These are phyloP conservation scores for Candida sithepensis DNA, from an alignment of 805 yeast genomes.

Conservation along the genomic window DNA sequence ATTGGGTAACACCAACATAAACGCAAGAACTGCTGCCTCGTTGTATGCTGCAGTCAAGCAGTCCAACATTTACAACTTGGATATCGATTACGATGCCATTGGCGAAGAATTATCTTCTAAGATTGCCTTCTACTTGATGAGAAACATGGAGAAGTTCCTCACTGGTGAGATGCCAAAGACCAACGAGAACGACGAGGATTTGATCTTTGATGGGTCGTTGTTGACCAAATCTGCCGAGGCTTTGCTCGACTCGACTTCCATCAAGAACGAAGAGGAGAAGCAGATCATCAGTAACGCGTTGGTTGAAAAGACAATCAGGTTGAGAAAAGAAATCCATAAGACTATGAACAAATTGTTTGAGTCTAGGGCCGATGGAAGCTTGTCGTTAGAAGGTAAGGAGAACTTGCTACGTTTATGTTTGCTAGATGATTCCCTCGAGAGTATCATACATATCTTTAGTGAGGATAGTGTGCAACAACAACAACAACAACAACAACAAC, in stretches of 20 bases:
- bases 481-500: neutral
- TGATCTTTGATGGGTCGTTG: slow-evolving; percentile 72
- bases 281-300: slow-evolving; percentile 46
- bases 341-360: slow-evolving; percentile 49
- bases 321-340: slow-evolving; percentile 48
- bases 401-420: slow-evolving; percentile 50
- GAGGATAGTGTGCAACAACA: slow-evolving; percentile 13
- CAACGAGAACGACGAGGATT: slow-evolving; percentile 43
- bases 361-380: slow-evolving; percentile 40
- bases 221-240: slow-evolving; percentile 72
- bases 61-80: slow-evolving; percentile 48
- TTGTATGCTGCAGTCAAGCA: slow-evolving; percentile 47
- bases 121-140: slow-evolving; percentile 54
- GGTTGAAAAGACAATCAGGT: slow-evolving; percentile 46
- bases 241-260: slow-evolving; percentile 41
- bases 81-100: slow-evolving; percentile 50
- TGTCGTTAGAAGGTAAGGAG: slow-evolving; percentile 54
- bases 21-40: slow-evolving; percentile 42
- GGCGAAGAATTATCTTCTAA: slow-evolving; percentile 50
- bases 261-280: slow-evolving; percentile 34
- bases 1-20: slow-evolving; percentile 46
- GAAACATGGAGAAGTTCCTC: slow-evolving; percentile 48
- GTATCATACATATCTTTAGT: slow-evolving; percentile 43
- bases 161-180: slow-evolving; percentile 27
- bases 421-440: slow-evolving; percentile 51